Conservation (phyloP, 768 basidiomycete species). For the Agaricus sinodeliciosus region DNA sequence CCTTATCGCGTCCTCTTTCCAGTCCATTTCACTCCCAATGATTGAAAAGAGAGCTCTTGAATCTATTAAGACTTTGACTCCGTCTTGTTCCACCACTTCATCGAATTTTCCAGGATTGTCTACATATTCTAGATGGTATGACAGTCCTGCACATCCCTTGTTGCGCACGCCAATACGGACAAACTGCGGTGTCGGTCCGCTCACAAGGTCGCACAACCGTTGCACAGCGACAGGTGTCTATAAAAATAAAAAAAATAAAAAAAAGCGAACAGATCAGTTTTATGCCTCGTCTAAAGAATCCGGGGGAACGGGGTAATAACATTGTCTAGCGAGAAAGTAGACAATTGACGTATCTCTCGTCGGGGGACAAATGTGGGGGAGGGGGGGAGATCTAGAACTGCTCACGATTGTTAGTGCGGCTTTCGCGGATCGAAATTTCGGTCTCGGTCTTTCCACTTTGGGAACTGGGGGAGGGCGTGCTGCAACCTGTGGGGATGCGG, state of each 20-base stretch:
- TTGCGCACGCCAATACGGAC: constrained; percentile 95
- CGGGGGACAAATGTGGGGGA: neutral
- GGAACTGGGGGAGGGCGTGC: constrained; percentile 69
- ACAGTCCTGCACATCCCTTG: constrained; percentile 89
- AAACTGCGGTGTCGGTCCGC: constrained; percentile 83
- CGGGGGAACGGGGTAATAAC: no score
- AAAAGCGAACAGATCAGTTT: no score
- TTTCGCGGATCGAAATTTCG: constrained; percentile 63
- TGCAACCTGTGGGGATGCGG: constrained; percentile 63
- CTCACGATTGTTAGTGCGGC: constrained; percentile 72
- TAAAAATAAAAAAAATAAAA: neutral
- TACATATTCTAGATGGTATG: constrained; percentile 94
- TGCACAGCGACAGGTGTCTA: constrained; percentile 78
- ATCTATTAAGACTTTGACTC: constrained; percentile 90
- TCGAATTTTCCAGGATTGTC: constrained; percentile 87
- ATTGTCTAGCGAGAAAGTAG: no score
- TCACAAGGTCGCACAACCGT: constrained; percentile 65
- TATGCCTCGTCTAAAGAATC: no score
- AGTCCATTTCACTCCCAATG: constrained; percentile 99
- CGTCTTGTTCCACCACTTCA: constrained; percentile 95
- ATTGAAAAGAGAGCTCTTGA: constrained; percentile 96
- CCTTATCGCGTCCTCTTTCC: constrained; percentile 91
- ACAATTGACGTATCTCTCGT: neutral
- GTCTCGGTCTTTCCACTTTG: constrained; percentile 55
- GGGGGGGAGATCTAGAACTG: constrained; percentile 8